phyloP scores from a whole-genome alignment of 2,329 filamentous ascomycete genomes.

The Monilinia polystroma region DNA sequence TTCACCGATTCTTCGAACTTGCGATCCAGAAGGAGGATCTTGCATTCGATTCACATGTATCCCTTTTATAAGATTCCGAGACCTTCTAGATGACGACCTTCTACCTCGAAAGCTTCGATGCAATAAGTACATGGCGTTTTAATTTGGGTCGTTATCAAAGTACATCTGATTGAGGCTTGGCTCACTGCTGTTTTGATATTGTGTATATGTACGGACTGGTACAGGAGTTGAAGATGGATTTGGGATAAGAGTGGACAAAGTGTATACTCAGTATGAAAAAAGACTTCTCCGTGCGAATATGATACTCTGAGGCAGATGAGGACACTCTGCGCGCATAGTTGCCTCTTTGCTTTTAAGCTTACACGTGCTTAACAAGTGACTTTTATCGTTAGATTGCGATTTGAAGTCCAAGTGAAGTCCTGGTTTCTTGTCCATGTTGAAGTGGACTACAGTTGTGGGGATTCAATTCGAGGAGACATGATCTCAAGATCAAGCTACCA shows the following conservation, averaged over 20 bases:
- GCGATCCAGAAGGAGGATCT: not conserved
- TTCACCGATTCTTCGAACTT: not conserved
- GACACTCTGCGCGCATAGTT: no score
- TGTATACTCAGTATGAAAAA: not conserved
- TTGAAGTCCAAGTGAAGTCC: not conserved
- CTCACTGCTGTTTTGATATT: not conserved
- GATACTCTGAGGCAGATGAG: no score
- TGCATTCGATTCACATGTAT: not conserved
- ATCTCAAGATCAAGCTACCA: no score
- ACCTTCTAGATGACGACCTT: not conserved
- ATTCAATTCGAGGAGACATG: no score
- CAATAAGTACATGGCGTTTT: not conserved
- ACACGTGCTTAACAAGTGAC: not conserved
- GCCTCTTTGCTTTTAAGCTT: not conserved
- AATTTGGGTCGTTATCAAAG: not conserved
- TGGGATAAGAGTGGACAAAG: not conserved
- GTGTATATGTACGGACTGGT: not conserved
- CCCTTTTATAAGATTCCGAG: not conserved
- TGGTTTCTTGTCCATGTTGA: not conserved
- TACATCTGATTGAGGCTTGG: not conserved
- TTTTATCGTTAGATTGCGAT: not conserved
- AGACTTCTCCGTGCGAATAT: not conserved
- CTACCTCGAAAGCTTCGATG: not conserved
- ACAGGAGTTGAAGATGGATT: not conserved
- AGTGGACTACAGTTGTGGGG: no score